phyloP scores from a whole-genome alignment of 257 asterid species.

The Solanum rostratum region DNA sequence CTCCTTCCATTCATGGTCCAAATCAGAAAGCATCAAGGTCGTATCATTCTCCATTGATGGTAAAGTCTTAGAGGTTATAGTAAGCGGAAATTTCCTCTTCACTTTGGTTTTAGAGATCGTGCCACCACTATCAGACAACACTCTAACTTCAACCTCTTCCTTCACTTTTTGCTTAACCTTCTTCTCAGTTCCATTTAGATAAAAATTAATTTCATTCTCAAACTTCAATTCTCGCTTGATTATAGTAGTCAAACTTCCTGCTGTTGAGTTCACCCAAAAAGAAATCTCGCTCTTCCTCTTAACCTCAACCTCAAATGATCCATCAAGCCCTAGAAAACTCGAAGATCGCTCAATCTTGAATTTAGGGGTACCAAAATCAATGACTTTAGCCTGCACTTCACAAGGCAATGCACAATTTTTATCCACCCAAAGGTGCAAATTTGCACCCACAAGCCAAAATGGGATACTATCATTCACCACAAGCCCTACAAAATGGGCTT shows the following conservation, averaged over 20 bases:
- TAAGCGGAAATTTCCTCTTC: slow-evolving; percentile 41
- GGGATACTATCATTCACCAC: slow-evolving; percentile 50
- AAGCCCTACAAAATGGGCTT: slow-evolving; percentile 37
- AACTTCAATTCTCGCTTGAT: slow-evolving; percentile 29
- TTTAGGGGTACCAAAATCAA: slow-evolving; percentile 21
- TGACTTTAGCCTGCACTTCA: slow-evolving; percentile 38
- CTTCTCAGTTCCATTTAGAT: slow-evolving; percentile 34
- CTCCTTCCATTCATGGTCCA: slow-evolving; percentile 36
- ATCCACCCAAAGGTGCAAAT: slow-evolving; percentile 80
- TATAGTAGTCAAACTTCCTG: slow-evolving; percentile 53
- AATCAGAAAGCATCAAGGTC: slow-evolving; percentile 19
- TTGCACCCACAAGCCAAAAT: slow-evolving; percentile 78
- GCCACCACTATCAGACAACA: slow-evolving; percentile 10
- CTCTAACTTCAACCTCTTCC: slow-evolving; percentile 19
- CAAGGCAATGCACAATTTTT: slow-evolving; percentile 4
- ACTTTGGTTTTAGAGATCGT: neutral
- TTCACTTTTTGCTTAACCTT: slow-evolving; percentile 38
- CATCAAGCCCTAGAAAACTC: slow-evolving; percentile 33
- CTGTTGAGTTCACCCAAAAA: slow-evolving; percentile 71
- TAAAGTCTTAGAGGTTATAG: slow-evolving; percentile 13
- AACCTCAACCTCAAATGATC: slow-evolving; percentile 37
- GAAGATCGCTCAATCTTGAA: slow-evolving; percentile 17
- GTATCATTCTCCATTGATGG: slow-evolving; percentile 22
- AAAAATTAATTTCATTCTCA: slow-evolving; percentile 33
- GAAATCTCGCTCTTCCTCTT: slow-evolving; percentile 34